A percentile compares a stretch with the other conserved stretches of the same genome.
Conservation (phyloP, 2,329 filamentous ascomycete genomes). For the Paracoccidioides lutzii region DNA sequence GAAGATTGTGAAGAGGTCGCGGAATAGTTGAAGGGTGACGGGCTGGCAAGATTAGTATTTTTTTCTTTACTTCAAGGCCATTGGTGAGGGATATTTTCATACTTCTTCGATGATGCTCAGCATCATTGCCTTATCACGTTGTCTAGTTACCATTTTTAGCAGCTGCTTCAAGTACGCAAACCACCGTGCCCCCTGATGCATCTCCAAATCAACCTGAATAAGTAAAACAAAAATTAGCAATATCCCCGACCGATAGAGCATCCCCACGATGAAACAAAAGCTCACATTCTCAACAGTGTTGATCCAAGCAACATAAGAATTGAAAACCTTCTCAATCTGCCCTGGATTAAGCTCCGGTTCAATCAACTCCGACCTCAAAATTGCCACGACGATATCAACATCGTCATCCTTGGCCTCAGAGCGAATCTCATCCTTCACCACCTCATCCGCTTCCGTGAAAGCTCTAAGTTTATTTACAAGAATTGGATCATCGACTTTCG, state of each 20-base stretch:
- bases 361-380: slow-evolving; percentile 67
- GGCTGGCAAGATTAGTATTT: slow-evolving; percentile 34
- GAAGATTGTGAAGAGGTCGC: slow-evolving; percentile 95
- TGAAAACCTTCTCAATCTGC: slow-evolving; percentile 77
- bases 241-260: not conserved
- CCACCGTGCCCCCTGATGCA: slow-evolving; percentile 77
- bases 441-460: slow-evolving; percentile 64
- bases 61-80: too few relatives aligned
- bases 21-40: slow-evolving; percentile 89
- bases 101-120: slow-evolving; percentile 79
- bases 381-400: slow-evolving; percentile 72
- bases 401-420: slow-evolving; percentile 59
- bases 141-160: slow-evolving; percentile 78
- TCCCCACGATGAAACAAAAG: not conserved
- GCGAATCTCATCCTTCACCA: slow-evolving; percentile 60
- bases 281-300: slow-evolving; percentile 72
- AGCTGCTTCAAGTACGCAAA: slow-evolving; percentile 94
- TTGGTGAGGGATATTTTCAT: slow-evolving; percentile 9
- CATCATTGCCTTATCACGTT: slow-evolving; percentile 97
- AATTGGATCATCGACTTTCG: slow-evolving; percentile 67
- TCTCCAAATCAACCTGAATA: slow-evolving; percentile 57
- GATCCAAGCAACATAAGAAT: slow-evolving; percentile 93
- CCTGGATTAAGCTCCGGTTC: slow-evolving; percentile 56
- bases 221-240: not conserved
- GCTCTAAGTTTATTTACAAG: slow-evolving; percentile 69